phyloP scores from a whole-genome alignment of 768 basidiomycete genomes.

The Russula sp. region DNA sequence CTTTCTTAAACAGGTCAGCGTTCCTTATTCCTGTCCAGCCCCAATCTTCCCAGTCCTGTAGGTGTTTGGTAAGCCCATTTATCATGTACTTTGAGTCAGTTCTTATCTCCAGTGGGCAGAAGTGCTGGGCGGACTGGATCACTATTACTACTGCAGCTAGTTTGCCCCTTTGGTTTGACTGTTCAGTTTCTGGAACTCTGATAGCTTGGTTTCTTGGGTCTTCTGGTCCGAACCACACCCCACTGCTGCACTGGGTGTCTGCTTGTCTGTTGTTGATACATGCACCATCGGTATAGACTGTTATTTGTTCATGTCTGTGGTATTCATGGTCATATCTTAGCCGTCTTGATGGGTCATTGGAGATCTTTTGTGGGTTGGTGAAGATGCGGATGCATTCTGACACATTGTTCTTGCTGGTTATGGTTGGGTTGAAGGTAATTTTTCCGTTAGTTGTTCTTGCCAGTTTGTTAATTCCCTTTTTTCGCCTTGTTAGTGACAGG shows the following conservation, averaged over 20 bases:
- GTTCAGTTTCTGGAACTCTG: not conserved
- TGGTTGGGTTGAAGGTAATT: too few species aligned
- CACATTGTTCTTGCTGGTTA: too few species aligned
- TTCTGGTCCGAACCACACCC: not conserved
- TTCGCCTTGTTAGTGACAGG: not conserved
- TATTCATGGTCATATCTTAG: too few species aligned
- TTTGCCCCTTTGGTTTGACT: not conserved
- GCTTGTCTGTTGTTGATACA: not conserved
- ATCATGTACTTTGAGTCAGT: not conserved
- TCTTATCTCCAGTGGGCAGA: not conserved
- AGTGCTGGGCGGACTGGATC: rapidly evolving
- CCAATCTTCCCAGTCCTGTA: not conserved
- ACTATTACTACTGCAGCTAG: not conserved
- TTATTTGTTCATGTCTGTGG: too few species aligned
- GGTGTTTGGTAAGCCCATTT: not conserved
- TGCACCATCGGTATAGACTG: not conserved
- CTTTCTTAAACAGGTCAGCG: not conserved
- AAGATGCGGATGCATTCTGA: too few species aligned
- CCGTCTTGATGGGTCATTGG: too few species aligned
- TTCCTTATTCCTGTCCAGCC: not conserved
- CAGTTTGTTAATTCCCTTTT: not conserved
- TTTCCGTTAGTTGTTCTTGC: not conserved
- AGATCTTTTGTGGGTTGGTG: too few species aligned
- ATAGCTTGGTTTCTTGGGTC: not conserved
- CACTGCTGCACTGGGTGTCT: not conserved